Percentiles rank a stretch among this genome's conserved stretches.
phyloP scores from a whole-genome alignment of 2,329 filamentous ascomycete species.

The Exophiala lecanii-corni region DNA sequence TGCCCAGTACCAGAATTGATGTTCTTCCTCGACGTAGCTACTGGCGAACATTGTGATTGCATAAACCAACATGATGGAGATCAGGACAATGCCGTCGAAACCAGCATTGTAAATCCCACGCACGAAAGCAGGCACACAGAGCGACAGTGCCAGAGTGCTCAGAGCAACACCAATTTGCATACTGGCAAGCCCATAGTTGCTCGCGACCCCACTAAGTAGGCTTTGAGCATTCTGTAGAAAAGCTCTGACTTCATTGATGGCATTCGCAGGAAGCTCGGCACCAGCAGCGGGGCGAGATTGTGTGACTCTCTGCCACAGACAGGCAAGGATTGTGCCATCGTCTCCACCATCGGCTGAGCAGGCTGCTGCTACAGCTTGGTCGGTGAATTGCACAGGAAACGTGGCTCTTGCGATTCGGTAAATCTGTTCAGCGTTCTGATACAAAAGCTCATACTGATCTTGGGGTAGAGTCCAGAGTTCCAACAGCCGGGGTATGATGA shows the following conservation, averaged over 20 bases:
- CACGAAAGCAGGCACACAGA: conserved; percentile 25
- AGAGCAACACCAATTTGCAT: conserved; percentile 48
- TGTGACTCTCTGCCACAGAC: conserved; percentile 56
- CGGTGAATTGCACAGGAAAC: conserved; percentile 50
- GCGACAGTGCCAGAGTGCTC: conserved; percentile 28
- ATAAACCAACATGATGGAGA: conserved; percentile 58
- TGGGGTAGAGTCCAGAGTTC: conserved; percentile 61
- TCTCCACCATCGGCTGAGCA: conserved; percentile 28
- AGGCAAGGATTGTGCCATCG: conserved; percentile 58
- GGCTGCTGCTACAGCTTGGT: conserved; percentile 16
- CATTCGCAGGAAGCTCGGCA: background rate
- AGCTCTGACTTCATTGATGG: conserved; percentile 5
- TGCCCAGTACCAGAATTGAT: conserved; percentile 97
- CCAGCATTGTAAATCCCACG: conserved; percentile 5
- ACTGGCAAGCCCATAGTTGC: conserved; percentile 75
- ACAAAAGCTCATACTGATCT: conserved; percentile 64
- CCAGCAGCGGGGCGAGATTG: background rate
- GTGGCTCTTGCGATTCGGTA: conserved; percentile 70
- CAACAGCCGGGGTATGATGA: conserved; percentile 75
- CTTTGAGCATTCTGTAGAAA: conserved; percentile 72
- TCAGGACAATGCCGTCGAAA: conserved; percentile 36
- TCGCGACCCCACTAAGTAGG: conserved; percentile 82
- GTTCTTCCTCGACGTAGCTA: conserved; percentile 96
- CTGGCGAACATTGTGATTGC: conserved; percentile 94
- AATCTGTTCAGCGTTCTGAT: conserved; percentile 77